These are phyloP conservation scores for Chrysanthemum seticuspe DNA, from an alignment of 129 eudicot genomes.

Conservation along the genomic window DNA sequence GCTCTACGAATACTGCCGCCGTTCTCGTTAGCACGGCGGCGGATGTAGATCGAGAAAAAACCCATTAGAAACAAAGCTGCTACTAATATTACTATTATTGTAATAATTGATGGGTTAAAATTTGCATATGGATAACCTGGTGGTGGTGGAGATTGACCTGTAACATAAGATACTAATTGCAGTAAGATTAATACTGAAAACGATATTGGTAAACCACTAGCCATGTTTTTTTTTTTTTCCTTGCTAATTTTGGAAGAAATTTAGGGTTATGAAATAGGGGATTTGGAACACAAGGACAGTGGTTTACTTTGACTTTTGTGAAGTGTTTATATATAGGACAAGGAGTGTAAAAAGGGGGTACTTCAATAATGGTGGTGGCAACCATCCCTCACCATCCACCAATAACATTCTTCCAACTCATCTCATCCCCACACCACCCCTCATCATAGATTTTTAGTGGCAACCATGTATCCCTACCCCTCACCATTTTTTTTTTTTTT, in stretches of 20 bases:
- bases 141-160: constrained; percentile 33
- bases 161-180: constrained; percentile 20
- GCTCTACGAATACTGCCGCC: constrained; percentile 17
- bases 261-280: neutral
- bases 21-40: constrained; percentile 26
- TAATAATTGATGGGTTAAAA: constrained; percentile 40
- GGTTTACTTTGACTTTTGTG: constrained; percentile 23
- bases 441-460: too few relatives aligned
- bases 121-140: constrained; percentile 13
- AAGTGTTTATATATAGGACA: constrained; percentile 12
- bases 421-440: too few relatives aligned
- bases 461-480: too few relatives aligned
- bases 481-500: too few relatives aligned
- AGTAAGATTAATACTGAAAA: neutral
- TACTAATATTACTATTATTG: constrained; percentile 31
- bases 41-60: constrained; percentile 45
- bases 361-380: too few relatives aligned
- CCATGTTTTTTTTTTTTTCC: neutral
- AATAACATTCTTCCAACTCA: too few relatives aligned
- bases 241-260: too few relatives aligned
- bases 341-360: neutral
- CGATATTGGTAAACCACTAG: constrained; percentile 2
- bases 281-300: constrained; percentile 15
- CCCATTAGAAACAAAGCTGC: constrained; percentile 37
- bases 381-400: too few relatives aligned